Evolutionary conservation across 2,329 filamentous ascomycete species (phyloP).

Genomic region (Fusarium nygamai): DNA sequence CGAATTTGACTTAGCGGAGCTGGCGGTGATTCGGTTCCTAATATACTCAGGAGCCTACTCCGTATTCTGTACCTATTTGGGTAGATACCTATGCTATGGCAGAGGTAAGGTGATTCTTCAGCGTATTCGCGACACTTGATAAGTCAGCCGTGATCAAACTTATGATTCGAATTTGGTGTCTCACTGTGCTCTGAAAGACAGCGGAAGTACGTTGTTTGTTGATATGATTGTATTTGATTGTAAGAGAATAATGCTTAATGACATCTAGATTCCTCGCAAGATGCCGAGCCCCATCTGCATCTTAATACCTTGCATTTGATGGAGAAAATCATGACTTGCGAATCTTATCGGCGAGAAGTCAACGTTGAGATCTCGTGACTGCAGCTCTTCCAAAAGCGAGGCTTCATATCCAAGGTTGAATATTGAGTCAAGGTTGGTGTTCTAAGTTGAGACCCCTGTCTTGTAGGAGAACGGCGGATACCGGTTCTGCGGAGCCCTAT

Average conservation of each 20-base stretch:
- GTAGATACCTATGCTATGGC: not conserved
- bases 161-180: not conserved
- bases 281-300: not conserved
- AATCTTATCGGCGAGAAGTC: not conserved
- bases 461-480: not conserved
- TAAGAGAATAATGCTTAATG: not conserved
- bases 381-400: not conserved
- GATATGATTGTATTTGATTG: not conserved
- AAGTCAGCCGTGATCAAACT: not conserved
- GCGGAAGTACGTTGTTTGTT: not conserved
- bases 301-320: not conserved
- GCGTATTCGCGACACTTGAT: not conserved
- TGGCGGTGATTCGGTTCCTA: not conserved
- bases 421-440: not conserved
- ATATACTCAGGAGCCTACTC: not conserved
- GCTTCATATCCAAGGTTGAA: not conserved
- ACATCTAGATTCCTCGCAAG: not conserved
- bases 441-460: not conserved
- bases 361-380: not conserved
- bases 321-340: not conserved
- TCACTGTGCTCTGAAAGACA: not conserved
- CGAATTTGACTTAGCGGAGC: not conserved
- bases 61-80: not conserved
- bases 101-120: not conserved
- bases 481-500: not conserved